Evolutionary conservation across 306 rosid species (phyloP), one percentile per base, ranked within the genome.

Genomic region (Canavalia ensiformis): DNA sequence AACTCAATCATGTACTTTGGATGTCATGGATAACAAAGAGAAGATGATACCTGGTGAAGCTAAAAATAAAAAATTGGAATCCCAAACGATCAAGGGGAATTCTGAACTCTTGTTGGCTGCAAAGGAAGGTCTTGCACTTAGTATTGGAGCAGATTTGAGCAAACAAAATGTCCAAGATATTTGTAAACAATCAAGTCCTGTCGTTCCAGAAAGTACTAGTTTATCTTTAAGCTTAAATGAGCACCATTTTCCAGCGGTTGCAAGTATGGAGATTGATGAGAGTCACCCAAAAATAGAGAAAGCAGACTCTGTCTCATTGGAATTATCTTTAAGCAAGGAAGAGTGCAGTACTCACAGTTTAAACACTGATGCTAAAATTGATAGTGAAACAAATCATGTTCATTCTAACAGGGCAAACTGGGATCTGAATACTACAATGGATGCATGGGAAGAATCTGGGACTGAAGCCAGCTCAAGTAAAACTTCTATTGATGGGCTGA

Each of bases 361-460:
- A 66, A 84, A 50, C 52, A 75, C 79, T 33, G 87, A 72, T 50
- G 59, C 74, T 54, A 88, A 84, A 70, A 50, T 39, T 65, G 79
- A 68, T 54, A 37, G 52, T 35, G 77, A 25, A 64, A 70, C 81
- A 30, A 49, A 86, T 52, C 84, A 8, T 58, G 78, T 52, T 54
- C 82, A 82, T 58, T 86, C 91, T 65, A 87, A 78, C 81, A 86
- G 99, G 87, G 99, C 88, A 79, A 93, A 93, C 80, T 95, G 99
- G 99, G 99, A 96, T 89, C 87, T 96, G 76, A 96, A 96, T 87
- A 93, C 96, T 73, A 90, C 94, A 2, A 91, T 95, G 97, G 99
- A 95, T 81, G 92, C 95, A 13, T 95, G 99, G 99, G 95, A 84
- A 55, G 94, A 89, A 88, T 30, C 86, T 82, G 84, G 69, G 12